Base-by-base conservation (phyloP, 2,329 filamentous ascomycete species). In the Cucurbitaria berberidis region DNA sequence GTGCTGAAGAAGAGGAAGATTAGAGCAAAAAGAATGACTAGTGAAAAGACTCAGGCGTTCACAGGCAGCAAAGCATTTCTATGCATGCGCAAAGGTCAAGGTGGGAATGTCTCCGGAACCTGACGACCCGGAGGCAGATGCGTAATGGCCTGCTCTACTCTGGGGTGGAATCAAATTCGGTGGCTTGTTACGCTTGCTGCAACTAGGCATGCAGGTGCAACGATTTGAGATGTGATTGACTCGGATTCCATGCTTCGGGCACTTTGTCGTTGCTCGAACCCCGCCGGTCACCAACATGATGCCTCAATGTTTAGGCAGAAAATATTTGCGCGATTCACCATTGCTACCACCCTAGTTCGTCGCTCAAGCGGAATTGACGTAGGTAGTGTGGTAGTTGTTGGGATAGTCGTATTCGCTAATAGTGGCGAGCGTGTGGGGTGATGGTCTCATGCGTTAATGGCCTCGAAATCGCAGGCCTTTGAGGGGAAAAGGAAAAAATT, bases 1-100 rank as follows among this genome's bases (percentile, higher is more conserved):
- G 65, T 60, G 63, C 65, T 64, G 45, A 51, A 47, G 35, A 54
- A 59, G 29, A 35, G 50, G 62, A 56, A 46, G 35, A 41, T 46
- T 40, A 40, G 22, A 45, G 48, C 30, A 43, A 38, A 54, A 53
- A 34, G 48, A 60, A 48, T 52, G 46, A 38, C 39, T 45, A 46
- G 39, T 26, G 46, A 48, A 38, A 43, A 44, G 19, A 54, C 35
- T 52, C 54, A 56, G 55, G 40, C 41, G 27, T 26, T 21, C 21
- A 19, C 11, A 35, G 40, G 44, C 41, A 35, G 19, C 16, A 38
- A 26, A 29, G 35, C 27, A 47, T 55, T 42, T 41, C 24, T 49
- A 58, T 54, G 42, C 54, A 56, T 30, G 26, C 19, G 29, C 29
- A 36, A 40, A 51, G 36, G 15, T 51, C 40, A 40, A 27, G 18